Percentiles rank a stretch among this genome's conserved stretches.
These are phyloP conservation scores for Mortierella sp. DNA, from an alignment of 371 early-diverging fungal genomes.

Conservation along the genomic window DNA sequence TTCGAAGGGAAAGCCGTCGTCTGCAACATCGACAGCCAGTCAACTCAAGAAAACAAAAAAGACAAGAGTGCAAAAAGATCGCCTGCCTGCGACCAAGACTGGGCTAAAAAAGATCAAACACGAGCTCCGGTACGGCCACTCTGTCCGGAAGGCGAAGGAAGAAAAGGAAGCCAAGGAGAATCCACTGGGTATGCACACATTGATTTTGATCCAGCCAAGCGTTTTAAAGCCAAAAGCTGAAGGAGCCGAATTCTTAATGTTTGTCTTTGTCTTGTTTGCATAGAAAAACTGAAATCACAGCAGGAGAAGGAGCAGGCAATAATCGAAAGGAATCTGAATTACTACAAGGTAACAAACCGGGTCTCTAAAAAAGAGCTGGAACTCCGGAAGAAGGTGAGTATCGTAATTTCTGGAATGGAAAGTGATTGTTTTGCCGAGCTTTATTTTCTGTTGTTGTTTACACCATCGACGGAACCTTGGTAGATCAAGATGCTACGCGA, in stretches of 20 bases:
- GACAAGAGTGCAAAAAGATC: constrained; percentile 11
- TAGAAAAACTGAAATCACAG: constrained; percentile 38
- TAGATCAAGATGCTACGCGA: constrained; percentile 47
- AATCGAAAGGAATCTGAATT: constrained; percentile 32
- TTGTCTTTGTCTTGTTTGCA: background rate
- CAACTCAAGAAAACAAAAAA: constrained; percentile 10
- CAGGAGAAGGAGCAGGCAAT: constrained; percentile 39
- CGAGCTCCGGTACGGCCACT: constrained; percentile 67
- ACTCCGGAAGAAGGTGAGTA: constrained; percentile 39
- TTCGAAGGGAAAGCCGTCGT: background rate
- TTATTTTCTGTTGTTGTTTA: too few species aligned
- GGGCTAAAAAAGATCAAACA: constrained; percentile 69
- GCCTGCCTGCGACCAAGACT: constrained; percentile 66
- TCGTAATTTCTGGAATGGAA: too few species aligned
- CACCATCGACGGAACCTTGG: background rate
- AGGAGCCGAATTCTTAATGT: background rate
- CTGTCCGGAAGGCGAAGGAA: constrained; percentile 56
- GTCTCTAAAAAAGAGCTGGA: constrained; percentile 52
- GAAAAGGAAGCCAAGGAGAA: constrained; percentile 59
- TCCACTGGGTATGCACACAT: constrained; percentile 61
- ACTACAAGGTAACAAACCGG: constrained; percentile 34
- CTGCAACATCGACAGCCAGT: background rate
- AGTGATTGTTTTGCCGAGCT: background rate
- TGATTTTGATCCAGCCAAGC: too few species aligned
- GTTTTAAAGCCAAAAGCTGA: too few species aligned